A percentile compares a stretch with the other conserved stretches of the same genome.
phyloP scores from a whole-genome alignment of 1,284 basidiomycete species.

The Earliella scabrosa region DNA sequence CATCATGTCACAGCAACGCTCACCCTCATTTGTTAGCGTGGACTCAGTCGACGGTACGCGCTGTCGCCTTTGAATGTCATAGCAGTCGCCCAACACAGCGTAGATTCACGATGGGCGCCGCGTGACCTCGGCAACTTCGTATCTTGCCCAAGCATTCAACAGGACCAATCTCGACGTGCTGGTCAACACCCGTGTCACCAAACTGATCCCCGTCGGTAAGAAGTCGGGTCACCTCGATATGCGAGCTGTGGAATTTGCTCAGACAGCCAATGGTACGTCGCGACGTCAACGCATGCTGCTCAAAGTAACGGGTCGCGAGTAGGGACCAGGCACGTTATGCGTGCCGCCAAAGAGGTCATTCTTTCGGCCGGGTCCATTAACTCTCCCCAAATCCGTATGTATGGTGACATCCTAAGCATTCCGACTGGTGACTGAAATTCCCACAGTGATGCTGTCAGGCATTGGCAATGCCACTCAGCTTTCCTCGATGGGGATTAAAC shows the following conservation, averaged over 20 bases:
- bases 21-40: not conserved
- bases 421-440: not conserved
- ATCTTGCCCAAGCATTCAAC: conserved; percentile 34
- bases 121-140: conserved; percentile 29
- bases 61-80: not conserved
- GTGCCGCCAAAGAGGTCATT: conserved; percentile 28
- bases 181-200: conserved; percentile 43
- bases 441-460: conserved; percentile 20
- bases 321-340: conserved; percentile 16
- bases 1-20: not conserved
- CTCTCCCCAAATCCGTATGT: conserved; percentile 39
- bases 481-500: conserved; percentile 26
- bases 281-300: no score
- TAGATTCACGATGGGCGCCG: conserved; percentile 28
- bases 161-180: conserved; percentile 46
- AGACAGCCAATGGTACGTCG: conserved; percentile 21
- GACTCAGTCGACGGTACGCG: conserved; percentile 8
- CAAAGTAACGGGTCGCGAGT: not conserved
- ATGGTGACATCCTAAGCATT: no score
- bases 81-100: not conserved
- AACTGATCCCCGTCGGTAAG: conserved; percentile 9
- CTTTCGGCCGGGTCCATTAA: conserved; percentile 19
- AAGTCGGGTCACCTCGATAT: conserved; percentile 20
- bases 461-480: conserved; percentile 18
- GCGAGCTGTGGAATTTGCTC: conserved; percentile 39